Evolutionary conservation across 805 yeast species (phyloP), one percentile per base, ranked within the genome.

Genomic region (Monosporozyma aerobia): DNA sequence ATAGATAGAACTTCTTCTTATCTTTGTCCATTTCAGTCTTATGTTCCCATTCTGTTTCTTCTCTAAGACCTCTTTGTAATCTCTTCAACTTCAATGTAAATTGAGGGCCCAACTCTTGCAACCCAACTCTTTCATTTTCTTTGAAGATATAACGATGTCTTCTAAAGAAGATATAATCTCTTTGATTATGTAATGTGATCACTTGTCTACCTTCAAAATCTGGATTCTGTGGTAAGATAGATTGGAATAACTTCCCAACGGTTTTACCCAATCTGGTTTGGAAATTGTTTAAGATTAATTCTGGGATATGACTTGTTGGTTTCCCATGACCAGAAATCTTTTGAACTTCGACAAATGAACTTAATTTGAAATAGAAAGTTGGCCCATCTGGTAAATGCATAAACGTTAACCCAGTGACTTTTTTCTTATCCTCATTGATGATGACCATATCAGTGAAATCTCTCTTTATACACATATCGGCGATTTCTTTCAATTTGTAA

Each of bases 31-130:
- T 90, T 58, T 87, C 95, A 3, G 97, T 84, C 60, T 88, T 81
- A 72, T 90, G 96, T 70, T 94, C 97, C 97, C 98, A 92, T 63
- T 89, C 97, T 29, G 87, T 77, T 63, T 92, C 98, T 59, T 89
- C 95, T 64, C 83, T 83, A 62, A 94, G 78, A 51, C 98, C 99
- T 71, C 82, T 85, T 69, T 92, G 98, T 54, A 94, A 74, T 63
- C 98, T 78, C 69, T 96, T 81, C 59, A 94, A 72, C 65, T 86
- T 84, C 67, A 94, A 71, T 1, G 99, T 94, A 69, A 94, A 94
- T 69, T 90, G 97, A 1, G 99, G 99, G 0, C 99, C 99, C 45
- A 94, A 73, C 65, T 94, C 99, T 64, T 94, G 99, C 49, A 94
- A 72, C 7, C 98, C 99, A 1, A 92, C 97, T 61, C 82, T 83